Conservation (phyloP, 2,329 filamentous ascomycete genomes). For the Neopestalotiopsis sp. region DNA sequence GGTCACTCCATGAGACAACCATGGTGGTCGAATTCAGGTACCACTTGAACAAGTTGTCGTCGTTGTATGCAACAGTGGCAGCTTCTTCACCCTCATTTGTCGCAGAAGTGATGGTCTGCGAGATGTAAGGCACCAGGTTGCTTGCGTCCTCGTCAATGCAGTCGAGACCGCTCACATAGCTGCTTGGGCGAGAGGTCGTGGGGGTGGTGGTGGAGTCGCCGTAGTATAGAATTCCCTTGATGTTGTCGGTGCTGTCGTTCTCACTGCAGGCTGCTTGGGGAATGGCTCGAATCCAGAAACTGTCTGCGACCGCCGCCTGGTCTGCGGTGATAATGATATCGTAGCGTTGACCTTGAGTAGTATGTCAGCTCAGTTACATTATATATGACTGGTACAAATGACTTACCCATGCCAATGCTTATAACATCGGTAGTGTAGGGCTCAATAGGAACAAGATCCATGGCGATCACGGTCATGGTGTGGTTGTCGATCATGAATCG, state of each 20-base stretch:
- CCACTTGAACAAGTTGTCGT: slow-evolving; percentile 47
- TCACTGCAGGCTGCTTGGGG: slow-evolving; percentile 43
- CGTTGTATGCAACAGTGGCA: slow-evolving; percentile 7
- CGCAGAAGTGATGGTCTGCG: slow-evolving; percentile 35
- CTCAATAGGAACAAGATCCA: slow-evolving; percentile 59
- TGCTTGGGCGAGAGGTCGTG: slow-evolving; percentile 17
- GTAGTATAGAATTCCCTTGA: slow-evolving; percentile 42
- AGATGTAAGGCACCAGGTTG: slow-evolving; percentile 38
- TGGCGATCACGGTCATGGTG: slow-evolving; percentile 56
- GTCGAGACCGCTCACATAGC: slow-evolving; percentile 15
- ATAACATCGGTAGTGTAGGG: slow-evolving; percentile 54
- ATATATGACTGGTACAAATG: not conserved
- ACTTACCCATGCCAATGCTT: slow-evolving; percentile 43
- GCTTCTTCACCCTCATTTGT: slow-evolving; percentile 24
- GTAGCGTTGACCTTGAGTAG: slow-evolving; percentile 31
- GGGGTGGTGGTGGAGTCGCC: slow-evolving; percentile 29
- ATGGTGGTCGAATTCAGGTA: slow-evolving; percentile 55
- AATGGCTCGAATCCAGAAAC: slow-evolving; percentile 53
- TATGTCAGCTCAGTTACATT: not conserved
- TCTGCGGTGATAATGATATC: slow-evolving; percentile 22
- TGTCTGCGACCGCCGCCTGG: slow-evolving; percentile 25
- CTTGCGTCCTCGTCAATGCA: slow-evolving; percentile 34
- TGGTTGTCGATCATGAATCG: slow-evolving; percentile 58
- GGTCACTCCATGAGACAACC: slow-evolving; percentile 51
- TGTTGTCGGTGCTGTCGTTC: slow-evolving; percentile 22